These are phyloP conservation scores for Chrysoporthe deuterocubensis DNA, from an alignment of 2,329 filamentous ascomycete species.

Conservation along the genomic window DNA sequence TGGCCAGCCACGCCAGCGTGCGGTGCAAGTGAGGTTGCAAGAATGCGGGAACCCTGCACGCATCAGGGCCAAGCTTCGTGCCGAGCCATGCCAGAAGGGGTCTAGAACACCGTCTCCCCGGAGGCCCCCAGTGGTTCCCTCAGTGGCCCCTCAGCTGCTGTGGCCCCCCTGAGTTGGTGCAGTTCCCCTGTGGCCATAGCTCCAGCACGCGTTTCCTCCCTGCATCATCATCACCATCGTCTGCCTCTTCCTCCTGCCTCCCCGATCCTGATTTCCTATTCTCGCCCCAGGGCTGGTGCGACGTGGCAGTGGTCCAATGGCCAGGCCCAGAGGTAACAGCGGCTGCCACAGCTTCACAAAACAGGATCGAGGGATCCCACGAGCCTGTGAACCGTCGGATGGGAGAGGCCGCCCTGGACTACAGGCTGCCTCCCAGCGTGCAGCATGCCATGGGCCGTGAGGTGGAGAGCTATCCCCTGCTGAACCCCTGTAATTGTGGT, in stretches of 20 bases:
- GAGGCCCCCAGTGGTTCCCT: background rate
- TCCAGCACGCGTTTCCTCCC: background rate
- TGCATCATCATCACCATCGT: background rate
- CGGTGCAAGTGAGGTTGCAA: background rate
- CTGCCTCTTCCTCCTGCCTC: background rate
- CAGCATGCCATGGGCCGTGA: background rate
- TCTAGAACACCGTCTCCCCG: constrained; percentile 17
- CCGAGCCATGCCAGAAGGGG: constrained; percentile 26
- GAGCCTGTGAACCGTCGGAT: background rate
- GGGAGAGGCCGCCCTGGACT: background rate
- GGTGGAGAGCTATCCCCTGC: background rate
- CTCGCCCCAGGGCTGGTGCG: background rate
- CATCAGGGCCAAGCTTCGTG: constrained; percentile 26
- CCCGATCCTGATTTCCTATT: background rate
- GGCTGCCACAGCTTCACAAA: background rate
- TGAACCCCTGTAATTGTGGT: background rate
- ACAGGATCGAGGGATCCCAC: background rate
- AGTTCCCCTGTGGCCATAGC: constrained; percentile 2
- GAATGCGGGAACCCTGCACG: constrained; percentile 11
- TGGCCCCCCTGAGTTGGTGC: background rate
- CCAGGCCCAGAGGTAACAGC: background rate
- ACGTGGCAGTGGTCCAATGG: background rate
- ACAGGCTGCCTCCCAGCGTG: background rate
- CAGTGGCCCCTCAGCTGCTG: background rate
- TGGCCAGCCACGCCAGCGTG: background rate